Conservation (phyloP, 169 alveolate genomes). For the Cryptosporidium andersoni region DNA sequence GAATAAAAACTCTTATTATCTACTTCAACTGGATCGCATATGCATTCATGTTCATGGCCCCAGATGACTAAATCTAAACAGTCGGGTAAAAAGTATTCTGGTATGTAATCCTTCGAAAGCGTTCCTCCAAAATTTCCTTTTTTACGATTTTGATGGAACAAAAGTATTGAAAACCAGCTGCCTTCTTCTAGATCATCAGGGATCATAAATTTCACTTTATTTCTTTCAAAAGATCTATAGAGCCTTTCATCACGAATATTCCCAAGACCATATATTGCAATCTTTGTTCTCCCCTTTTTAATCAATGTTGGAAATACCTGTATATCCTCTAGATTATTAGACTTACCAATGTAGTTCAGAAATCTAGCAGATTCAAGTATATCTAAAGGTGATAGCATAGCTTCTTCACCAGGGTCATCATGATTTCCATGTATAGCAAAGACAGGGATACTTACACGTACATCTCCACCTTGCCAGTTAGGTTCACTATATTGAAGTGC, state of each 20-base stretch:
- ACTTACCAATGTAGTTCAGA: slow-evolving; percentile 92
- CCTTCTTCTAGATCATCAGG: slow-evolving; percentile 79
- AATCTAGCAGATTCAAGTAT: slow-evolving; percentile 80
- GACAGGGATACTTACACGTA: slow-evolving; percentile 46
- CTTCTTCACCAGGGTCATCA: slow-evolving; percentile 79
- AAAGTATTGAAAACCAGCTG: slow-evolving; percentile 89
- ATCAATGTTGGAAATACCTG: slow-evolving; percentile 89
- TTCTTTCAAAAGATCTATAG: slow-evolving; percentile 86
- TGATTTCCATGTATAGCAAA: slow-evolving; percentile 80
- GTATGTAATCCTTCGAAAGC: slow-evolving; percentile 83
- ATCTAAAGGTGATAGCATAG: slow-evolving; percentile 75
- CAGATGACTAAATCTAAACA: slow-evolving; percentile 90
- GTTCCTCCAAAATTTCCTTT: slow-evolving; percentile 87
- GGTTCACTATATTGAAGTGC: slow-evolving; percentile 1
- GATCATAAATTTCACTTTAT: slow-evolving; percentile 86
- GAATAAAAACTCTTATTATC: slow-evolving; percentile 84
- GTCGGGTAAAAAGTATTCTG: slow-evolving; percentile 87
- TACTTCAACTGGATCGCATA: slow-evolving; percentile 82
- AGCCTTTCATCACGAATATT: slow-evolving; percentile 93
- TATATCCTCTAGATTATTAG: slow-evolving; percentile 81
- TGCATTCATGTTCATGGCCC: slow-evolving; percentile 97
- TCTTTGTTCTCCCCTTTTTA: slow-evolving; percentile 86
- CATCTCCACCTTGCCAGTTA: slow-evolving; percentile 52
- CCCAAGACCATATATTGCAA: slow-evolving; percentile 97
- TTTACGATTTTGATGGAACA: slow-evolving; percentile 93